Evolutionary conservation across 148 eudicot genomes (phyloP).

Genomic region (Silene conica): DNA sequence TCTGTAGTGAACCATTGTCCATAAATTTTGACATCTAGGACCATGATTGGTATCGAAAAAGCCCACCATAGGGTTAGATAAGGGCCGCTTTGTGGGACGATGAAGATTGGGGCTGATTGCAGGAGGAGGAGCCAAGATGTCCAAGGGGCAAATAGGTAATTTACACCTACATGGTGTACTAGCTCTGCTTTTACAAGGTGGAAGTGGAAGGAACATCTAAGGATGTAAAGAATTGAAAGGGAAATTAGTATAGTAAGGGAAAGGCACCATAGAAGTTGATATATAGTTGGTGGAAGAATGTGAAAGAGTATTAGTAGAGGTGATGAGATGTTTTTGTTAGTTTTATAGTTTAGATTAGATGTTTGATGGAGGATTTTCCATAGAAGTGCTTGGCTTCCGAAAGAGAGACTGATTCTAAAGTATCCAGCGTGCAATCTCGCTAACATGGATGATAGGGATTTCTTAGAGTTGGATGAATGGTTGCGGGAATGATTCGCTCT

Average conservation of each 20-base stretch:
- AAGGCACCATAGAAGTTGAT: constrained; percentile 37
- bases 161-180: constrained; percentile 34
- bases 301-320: constrained; percentile 22
- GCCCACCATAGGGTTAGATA: constrained; percentile 40
- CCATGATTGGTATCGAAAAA: constrained; percentile 40
- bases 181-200: constrained; percentile 47
- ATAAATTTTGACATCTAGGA: constrained; percentile 53
- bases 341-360: neutral
- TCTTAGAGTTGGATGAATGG: constrained; percentile 5
- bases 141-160: constrained; percentile 43
- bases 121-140: constrained; percentile 39
- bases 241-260: constrained; percentile 30
- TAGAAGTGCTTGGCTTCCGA: constrained; percentile 45
- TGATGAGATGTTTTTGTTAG: constrained; percentile 3
- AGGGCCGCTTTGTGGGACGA: constrained; percentile 5
- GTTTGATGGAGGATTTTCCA: constrained; percentile 42
- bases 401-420: constrained; percentile 48
- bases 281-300: constrained; percentile 28
- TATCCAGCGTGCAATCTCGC: constrained; percentile 53
- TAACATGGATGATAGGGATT: constrained; percentile 27
- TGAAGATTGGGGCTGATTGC: constrained; percentile 29
- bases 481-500: neutral
- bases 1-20: constrained; percentile 68
- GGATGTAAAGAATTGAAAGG: constrained; percentile 37
- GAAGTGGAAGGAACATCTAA: constrained; percentile 43